Evolutionary conservation across 2,329 filamentous ascomycete genomes (phyloP).

Genomic region (Hypoxylon sp.): DNA sequence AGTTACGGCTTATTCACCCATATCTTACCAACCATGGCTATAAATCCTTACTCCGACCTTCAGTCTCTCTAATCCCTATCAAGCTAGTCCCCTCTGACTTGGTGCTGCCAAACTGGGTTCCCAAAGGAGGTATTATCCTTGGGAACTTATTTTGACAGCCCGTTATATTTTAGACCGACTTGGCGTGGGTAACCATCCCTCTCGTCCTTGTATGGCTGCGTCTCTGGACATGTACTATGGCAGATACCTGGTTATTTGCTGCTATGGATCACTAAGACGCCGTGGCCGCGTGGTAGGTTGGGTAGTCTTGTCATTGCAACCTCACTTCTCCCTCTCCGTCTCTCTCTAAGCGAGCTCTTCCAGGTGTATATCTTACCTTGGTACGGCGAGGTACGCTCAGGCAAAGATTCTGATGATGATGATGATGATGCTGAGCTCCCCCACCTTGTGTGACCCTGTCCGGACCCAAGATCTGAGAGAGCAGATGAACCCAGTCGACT

Average conservation of each 20-base stretch:
- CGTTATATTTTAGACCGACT: constrained; percentile 1
- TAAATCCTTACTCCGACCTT: constrained; percentile 1
- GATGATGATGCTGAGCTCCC: constrained; percentile 12
- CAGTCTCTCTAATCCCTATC: background rate
- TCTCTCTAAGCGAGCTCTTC: background rate
- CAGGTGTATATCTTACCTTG: no score
- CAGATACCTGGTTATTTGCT: background rate
- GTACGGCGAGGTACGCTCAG: no score
- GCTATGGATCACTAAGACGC: background rate
- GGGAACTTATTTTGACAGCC: background rate
- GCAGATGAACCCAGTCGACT: constrained; percentile 26
- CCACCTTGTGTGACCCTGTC: constrained; percentile 32
- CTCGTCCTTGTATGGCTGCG: background rate
- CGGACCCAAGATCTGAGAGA: constrained; percentile 24
- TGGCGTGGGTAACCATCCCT: constrained; percentile 1
- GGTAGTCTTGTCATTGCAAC: background rate
- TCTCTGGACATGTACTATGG: background rate
- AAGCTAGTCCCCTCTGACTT: constrained; percentile 1
- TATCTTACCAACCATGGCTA: background rate
- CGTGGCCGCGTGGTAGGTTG: no score
- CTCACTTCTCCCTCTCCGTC: background rate
- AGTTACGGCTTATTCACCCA: background rate
- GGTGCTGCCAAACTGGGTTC: background rate
- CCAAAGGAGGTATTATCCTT: background rate
- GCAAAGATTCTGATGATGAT: no score